phyloP scores from a whole-genome alignment of 2,329 filamentous ascomycete genomes.

The Didymella keratinophila region DNA sequence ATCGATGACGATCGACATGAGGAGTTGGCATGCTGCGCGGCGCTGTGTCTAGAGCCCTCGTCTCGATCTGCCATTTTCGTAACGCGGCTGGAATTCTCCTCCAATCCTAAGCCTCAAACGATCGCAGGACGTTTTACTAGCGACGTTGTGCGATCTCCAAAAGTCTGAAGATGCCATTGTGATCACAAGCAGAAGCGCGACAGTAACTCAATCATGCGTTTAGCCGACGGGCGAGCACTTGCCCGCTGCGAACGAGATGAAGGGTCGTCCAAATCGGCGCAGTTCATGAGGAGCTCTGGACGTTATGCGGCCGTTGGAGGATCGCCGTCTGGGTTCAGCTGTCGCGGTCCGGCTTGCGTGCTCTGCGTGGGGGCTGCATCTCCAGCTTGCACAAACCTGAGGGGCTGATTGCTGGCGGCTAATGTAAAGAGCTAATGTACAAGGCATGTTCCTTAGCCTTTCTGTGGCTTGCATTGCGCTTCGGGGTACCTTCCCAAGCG shows the following conservation, averaged over 20 bases:
- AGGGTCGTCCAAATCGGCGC: neutral
- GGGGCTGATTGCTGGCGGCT: constrained; percentile 6
- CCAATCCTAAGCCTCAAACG: constrained; percentile 15
- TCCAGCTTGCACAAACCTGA: constrained; percentile 17
- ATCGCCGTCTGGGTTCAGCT: constrained; percentile 19
- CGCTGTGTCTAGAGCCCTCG: constrained; percentile 13
- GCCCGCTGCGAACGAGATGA: constrained; percentile 9
- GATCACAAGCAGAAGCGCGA: neutral
- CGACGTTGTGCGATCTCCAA: constrained; percentile 12
- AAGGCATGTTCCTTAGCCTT: constrained; percentile 1
- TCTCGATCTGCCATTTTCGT: constrained; percentile 7
- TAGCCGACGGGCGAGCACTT: constrained; percentile 11
- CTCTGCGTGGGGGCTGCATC: constrained; percentile 17
- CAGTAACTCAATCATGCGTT: constrained; percentile 1
- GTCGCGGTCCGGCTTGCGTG: constrained; percentile 13
- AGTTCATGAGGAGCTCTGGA: constrained; percentile 1
- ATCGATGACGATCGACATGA: constrained; percentile 25
- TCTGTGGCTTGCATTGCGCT: neutral
- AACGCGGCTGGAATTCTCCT: constrained; percentile 13
- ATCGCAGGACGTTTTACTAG: constrained; percentile 5
- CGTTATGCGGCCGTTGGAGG: constrained; percentile 12
- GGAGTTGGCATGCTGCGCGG: constrained; percentile 16
- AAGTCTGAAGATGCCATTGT: neutral
- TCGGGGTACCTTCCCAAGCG: constrained; percentile 18
- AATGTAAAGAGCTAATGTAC: constrained; percentile 3